Evolutionary conservation across 1,284 basidiomycete genomes (phyloP), one percentile per base, ranked within the genome.

Genomic region (Ganoderma multipileum): DNA sequence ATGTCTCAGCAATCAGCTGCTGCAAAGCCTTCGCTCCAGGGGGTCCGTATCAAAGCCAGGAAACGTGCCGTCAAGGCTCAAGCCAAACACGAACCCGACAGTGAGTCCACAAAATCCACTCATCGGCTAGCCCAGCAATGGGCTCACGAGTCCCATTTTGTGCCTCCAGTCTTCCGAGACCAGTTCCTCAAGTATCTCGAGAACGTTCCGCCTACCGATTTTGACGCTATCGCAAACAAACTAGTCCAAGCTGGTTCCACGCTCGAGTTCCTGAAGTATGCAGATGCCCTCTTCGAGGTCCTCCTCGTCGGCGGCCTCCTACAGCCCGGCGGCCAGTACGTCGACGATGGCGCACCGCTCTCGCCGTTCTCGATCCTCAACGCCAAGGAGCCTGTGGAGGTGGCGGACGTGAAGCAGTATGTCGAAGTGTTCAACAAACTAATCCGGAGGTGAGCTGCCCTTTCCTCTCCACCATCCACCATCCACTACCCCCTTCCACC

Each of bases 201-300:
- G 83, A 91, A 94, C 59, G 91, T 97, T 65, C 88, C 91, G 55
- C 84, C 87, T 63, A 89, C 86, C 78, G 95, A 97, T 76, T 96
- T 95, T 79, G 95, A 96, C 75, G 86, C 88, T 26, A 91, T 92
- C 79, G 85, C 93, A 54, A 89, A 90, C 78, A 96, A 97, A 82
- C 89, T 99, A 76, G 90, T 95, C 74, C 93, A 94, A 82, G 96
- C 96, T 71, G 96, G 95, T 68, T 91, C 92, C 61, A 93, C 94
- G 66, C 92, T 98, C 81, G 96, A 98, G 83, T 93, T 91, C 79
- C 89, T 96, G 81, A 97, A 97, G 84, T 98, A 99, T 91, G 93
- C 93, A 81, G 96, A 98, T 77, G 89, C 92, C 70, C 91, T 99
- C 76, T 98, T 98, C 82, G 97, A 99, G 83, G 89, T 98, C 81